Conservation (phyloP, 2,329 filamentous ascomycete genomes). For the Beauveria asiatica region DNA sequence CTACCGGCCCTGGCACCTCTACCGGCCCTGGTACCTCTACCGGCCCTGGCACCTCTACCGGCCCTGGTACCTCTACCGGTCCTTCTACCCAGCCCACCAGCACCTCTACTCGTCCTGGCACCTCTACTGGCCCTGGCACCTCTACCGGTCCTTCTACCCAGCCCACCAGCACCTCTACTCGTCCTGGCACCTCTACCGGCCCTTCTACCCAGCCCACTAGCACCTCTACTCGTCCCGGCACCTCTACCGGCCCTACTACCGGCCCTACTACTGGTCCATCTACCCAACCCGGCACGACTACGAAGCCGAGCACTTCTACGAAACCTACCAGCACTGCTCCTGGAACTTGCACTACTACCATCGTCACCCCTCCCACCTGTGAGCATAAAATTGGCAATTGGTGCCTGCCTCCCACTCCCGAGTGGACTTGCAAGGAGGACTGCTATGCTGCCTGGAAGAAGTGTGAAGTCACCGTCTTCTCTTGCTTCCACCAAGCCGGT, state of each 20-base stretch:
- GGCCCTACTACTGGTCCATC: slow-evolving; percentile 11
- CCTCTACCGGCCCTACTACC: slow-evolving; percentile 1
- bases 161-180: background rate
- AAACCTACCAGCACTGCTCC: slow-evolving; percentile 18
- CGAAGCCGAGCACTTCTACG: slow-evolving; percentile 15
- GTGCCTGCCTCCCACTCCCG: slow-evolving; percentile 42
- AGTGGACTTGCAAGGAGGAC: slow-evolving; percentile 33
- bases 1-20: slow-evolving; percentile 10
- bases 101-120: background rate
- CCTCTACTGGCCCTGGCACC: background rate
- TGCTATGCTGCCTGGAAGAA: slow-evolving; percentile 36
- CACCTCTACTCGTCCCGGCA: background rate
- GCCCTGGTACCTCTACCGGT: background rate
- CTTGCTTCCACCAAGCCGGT: slow-evolving; percentile 44
- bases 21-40: too few relatives aligned
- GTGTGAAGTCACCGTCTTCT: slow-evolving; percentile 37
- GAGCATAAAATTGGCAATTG: slow-evolving; percentile 48
- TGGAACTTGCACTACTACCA: slow-evolving; percentile 35
- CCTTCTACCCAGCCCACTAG: background rate
- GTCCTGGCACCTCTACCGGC: background rate
- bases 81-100: background rate
- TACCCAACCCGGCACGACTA: slow-evolving; percentile 14
- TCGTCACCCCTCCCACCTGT: slow-evolving; percentile 36
- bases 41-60: too few relatives aligned
- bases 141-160: background rate